Conservation (phyloP, 257 asterid genomes). For the Solanum habrochaites region DNA sequence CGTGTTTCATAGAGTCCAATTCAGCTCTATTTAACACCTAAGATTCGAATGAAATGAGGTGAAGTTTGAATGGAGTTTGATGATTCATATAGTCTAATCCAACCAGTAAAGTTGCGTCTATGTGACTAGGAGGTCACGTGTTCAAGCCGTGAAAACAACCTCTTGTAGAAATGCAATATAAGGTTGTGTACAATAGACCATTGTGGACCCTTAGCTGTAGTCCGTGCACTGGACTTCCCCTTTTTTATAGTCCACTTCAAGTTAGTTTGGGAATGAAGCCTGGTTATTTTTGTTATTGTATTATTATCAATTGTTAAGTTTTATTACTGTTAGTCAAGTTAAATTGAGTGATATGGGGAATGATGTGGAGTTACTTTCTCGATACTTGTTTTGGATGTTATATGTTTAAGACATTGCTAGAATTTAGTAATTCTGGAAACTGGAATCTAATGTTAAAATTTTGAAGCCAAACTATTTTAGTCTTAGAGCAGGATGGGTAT, state of each 20-base stretch:
- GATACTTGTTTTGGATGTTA: neutral
- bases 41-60: neutral
- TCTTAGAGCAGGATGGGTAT: neutral
- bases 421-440: neutral
- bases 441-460: neutral
- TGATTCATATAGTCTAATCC: neutral
- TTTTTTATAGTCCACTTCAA: neutral
- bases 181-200: neutral
- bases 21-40: neutral
- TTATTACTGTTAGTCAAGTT: neutral
- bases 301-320: neutral
- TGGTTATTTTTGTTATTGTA: neutral
- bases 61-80: neutral
- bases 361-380: neutral
- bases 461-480: neutral
- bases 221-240: neutral
- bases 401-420: neutral
- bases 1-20: neutral
- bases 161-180: neutral
- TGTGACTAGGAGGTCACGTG: neutral
- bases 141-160: neutral
- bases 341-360: neutral
- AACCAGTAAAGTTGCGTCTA: neutral
- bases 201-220: neutral
- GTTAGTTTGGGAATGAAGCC: neutral